Percentiles rank a stretch among this genome's conserved stretches.
Evolutionary conservation across 805 yeast species (phyloP).

Genomic region (Yarrowia sp.): DNA sequence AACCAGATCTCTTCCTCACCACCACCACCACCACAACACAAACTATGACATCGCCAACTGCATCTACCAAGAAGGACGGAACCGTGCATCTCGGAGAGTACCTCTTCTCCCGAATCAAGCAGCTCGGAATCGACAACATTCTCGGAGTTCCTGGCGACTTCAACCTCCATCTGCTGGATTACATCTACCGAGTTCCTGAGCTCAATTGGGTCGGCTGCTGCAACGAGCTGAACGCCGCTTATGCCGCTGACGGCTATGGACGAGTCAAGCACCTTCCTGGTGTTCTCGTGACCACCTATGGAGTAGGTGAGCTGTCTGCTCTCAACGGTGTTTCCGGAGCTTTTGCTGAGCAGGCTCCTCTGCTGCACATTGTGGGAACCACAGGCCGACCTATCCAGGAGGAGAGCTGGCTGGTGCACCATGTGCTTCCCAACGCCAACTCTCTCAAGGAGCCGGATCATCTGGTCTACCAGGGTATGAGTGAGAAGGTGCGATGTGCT

Average conservation of each 20-base stretch:
- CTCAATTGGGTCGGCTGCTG: constrained; percentile 79
- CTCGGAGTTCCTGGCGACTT: constrained; percentile 50
- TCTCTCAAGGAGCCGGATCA: constrained; percentile 56
- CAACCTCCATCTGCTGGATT: constrained; percentile 45
- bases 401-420: constrained; percentile 41
- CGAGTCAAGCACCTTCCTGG: constrained; percentile 63
- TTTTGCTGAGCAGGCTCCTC: constrained; percentile 74
- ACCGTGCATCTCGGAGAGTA: constrained; percentile 35
- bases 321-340: constrained; percentile 81
- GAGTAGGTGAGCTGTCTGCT: constrained; percentile 88
- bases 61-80: constrained; percentile 15
- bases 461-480: constrained; percentile 62
- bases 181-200: constrained; percentile 42
- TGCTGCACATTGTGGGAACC: constrained; percentile 83
- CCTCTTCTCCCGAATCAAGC: constrained; percentile 39
- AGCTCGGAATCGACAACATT: constrained; percentile 40
- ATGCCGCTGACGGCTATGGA: constrained; percentile 88
- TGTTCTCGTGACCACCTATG: constrained; percentile 70
- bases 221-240: constrained; percentile 86
- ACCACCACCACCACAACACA: not conserved
- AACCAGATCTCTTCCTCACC: not conserved
- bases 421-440: constrained; percentile 39
- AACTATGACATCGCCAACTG: constrained; percentile 13
- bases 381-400: constrained; percentile 47
- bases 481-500: constrained; percentile 55